Evolutionary conservation across 805 yeast genomes (phyloP).

Genomic region (Sugiyamaella boreocaroliniensis): DNA sequence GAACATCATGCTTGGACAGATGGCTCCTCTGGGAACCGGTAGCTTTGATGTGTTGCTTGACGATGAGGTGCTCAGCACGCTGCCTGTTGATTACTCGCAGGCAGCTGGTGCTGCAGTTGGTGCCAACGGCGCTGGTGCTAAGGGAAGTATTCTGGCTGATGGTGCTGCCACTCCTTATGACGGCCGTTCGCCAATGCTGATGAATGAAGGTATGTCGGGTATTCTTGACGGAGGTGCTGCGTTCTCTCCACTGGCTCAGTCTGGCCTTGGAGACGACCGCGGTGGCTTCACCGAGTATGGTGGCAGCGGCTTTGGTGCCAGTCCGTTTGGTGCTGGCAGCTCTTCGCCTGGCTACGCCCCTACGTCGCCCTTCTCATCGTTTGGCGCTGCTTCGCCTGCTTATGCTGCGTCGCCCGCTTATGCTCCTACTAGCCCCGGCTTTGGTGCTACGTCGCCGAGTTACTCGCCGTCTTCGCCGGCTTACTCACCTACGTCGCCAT

Average conservation of each 20-base stretch:
- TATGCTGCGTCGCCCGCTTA: slow-evolving; percentile 50
- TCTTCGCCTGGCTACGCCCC: slow-evolving; percentile 65
- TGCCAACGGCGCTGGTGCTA: slow-evolving; percentile 79
- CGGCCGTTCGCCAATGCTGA: slow-evolving; percentile 44
- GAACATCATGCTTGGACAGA: slow-evolving; percentile 93
- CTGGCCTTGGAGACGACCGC: slow-evolving; percentile 71
- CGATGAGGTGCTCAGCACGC: slow-evolving; percentile 68
- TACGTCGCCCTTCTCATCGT: slow-evolving; percentile 64
- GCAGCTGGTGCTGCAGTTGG: slow-evolving; percentile 77
- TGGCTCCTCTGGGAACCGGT: slow-evolving; percentile 99
- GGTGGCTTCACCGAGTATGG: slow-evolving; percentile 90
- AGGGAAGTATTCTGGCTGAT: slow-evolving; percentile 30
- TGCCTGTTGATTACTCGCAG: slow-evolving; percentile 45
- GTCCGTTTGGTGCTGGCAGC: slow-evolving; percentile 40
- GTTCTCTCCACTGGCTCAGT: slow-evolving; percentile 87
- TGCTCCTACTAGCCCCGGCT: slow-evolving; percentile 61
- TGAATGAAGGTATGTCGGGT: slow-evolving; percentile 24
- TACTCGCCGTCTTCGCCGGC: slow-evolving; percentile 65
- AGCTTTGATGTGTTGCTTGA: slow-evolving; percentile 93
- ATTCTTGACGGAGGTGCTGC: slow-evolving; percentile 53
- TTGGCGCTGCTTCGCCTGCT: slow-evolving; percentile 55
- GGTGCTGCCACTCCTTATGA: slow-evolving; percentile 94
- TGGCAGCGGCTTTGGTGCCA: slow-evolving; percentile 54
- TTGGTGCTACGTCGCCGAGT: slow-evolving; percentile 60
- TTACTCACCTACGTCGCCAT: slow-evolving; percentile 74